Percentiles rank a stretch among this genome's conserved stretches.
Evolutionary conservation across 331 rosid species (phyloP).

Genomic region (Dryas integrifolia): DNA sequence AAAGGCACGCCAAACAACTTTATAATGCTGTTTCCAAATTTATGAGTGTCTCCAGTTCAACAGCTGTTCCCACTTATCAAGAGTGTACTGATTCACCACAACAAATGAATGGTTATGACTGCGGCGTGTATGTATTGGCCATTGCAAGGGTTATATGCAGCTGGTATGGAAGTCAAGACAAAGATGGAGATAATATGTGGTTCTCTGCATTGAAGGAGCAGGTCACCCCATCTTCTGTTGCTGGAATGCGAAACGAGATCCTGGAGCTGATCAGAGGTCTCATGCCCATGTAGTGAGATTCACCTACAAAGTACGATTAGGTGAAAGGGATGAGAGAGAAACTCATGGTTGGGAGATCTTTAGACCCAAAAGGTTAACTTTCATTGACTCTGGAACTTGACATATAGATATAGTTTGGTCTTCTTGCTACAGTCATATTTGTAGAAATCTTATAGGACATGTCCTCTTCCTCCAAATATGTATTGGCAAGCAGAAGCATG

Average conservation of each 20-base stretch:
- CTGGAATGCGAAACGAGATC: constrained; percentile 58
- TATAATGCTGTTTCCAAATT: constrained; percentile 51
- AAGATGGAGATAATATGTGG: constrained; percentile 46
- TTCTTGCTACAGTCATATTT: background rate
- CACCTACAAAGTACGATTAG: background rate
- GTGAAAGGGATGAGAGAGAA: background rate
- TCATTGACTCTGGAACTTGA: background rate
- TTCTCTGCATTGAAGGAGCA: constrained; percentile 54
- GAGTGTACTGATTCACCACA: constrained; percentile 60
- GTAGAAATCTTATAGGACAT: background rate
- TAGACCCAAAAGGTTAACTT: background rate
- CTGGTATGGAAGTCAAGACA: constrained; percentile 44
- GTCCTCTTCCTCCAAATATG: background rate
- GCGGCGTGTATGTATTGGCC: constrained; percentile 78
- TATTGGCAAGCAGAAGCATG: background rate
- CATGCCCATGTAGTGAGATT: constrained; percentile 44
- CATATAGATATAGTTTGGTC: background rate
- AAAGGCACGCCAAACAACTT: constrained; percentile 49
- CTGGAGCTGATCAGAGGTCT: constrained; percentile 53
- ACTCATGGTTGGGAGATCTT: background rate
- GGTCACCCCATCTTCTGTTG: constrained; percentile 54
- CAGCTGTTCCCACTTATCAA: constrained; percentile 33
- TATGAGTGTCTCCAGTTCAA: constrained; percentile 33
- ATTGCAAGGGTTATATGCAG: constrained; percentile 61
- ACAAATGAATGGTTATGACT: constrained; percentile 75